phyloP scores from a whole-genome alignment of 306 rosid genomes.

The Coriaria nepalensis region DNA sequence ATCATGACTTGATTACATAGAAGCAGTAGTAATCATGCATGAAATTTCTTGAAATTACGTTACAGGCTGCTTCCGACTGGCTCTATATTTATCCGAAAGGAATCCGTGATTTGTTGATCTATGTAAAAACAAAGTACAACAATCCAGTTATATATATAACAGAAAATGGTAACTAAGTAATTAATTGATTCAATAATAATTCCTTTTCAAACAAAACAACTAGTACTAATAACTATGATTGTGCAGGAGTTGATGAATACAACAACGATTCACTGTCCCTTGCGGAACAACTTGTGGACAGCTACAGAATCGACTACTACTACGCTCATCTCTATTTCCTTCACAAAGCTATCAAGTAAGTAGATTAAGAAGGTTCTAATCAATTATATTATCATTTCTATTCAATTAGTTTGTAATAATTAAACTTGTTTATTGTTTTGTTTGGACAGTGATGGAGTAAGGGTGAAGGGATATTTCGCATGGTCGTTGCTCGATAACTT shows the following conservation, averaged over 20 bases:
- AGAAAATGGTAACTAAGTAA: conserved; percentile 33
- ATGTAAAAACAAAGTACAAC: conserved; percentile 30
- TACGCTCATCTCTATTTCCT: conserved; percentile 34
- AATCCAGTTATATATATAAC: conserved; percentile 45
- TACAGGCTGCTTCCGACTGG: conserved; percentile 41
- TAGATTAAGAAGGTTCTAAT: background rate
- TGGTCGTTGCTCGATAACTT: conserved; percentile 27
- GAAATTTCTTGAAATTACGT: background rate
- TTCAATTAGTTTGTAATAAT: background rate
- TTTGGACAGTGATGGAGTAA: conserved; percentile 27
- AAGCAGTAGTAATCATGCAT: background rate
- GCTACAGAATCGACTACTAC: conserved; percentile 31
- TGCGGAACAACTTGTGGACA: conserved; percentile 29
- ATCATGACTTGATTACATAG: no score
- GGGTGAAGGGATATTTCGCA: conserved; percentile 43
- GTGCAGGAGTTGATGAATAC: conserved; percentile 39
- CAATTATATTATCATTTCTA: background rate
- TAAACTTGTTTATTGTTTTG: background rate
- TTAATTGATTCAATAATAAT: background rate
- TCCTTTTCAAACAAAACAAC: background rate
- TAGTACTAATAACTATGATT: background rate
- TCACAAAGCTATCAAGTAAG: conserved; percentile 35
- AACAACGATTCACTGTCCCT: conserved; percentile 23
- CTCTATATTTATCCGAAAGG: conserved; percentile 37
- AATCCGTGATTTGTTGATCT: conserved; percentile 25